Evolutionary conservation across 345 rosid species (phyloP), one percentile per base, ranked within the genome.

Genomic region (Corchorus capsularis): DNA sequence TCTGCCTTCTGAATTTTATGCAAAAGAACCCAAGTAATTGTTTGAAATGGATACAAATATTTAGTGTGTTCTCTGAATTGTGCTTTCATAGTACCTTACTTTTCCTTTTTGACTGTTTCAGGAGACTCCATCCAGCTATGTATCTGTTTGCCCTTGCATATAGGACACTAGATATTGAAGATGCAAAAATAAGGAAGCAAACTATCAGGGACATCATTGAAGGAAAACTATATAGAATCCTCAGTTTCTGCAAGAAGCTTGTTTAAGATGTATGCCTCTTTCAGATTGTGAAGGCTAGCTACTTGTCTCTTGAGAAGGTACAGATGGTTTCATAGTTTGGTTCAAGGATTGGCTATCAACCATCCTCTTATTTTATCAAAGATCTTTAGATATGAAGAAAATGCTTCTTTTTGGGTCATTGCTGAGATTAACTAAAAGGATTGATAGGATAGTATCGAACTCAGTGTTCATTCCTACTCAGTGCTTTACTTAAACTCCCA

Each of bases 111-210:
- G 77, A 9, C 43, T 71, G 57, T 85, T 73, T 80, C 90, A 95
- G 98, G 90, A 93, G 97, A 82, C 96, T 95, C 63, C 98, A 95
- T 82, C 98, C 99, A 15, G 94, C 96, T 13, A 83, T 95, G 79
- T 93, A 95, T 85, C 83, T 95, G 79, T 80, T 93, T 82, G 89
- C 93, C 61, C 87, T 93, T 72, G 99, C 97, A 19, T 95, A 93
- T 82, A 86, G 98, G 85, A 90, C 98, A 56, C 89, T 93, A 62
- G 99, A 95, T 85, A 85, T 95, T 79, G 98, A 95, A 91, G 92
- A 88, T 74, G 87, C 87, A 54, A 90, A 83, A 82, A 87, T 89
- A 85, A 89, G 84, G 81, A 93, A 90, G 79, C 77, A 70, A 81
- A 77, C 88, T 16, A 32, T 87, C 34, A 82, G 86, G 81, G 78